Evolutionary conservation across 2,329 filamentous ascomycete species (phyloP), one percentile per base, ranked within the genome.

Genomic region (Orbilia oligospora): DNA sequence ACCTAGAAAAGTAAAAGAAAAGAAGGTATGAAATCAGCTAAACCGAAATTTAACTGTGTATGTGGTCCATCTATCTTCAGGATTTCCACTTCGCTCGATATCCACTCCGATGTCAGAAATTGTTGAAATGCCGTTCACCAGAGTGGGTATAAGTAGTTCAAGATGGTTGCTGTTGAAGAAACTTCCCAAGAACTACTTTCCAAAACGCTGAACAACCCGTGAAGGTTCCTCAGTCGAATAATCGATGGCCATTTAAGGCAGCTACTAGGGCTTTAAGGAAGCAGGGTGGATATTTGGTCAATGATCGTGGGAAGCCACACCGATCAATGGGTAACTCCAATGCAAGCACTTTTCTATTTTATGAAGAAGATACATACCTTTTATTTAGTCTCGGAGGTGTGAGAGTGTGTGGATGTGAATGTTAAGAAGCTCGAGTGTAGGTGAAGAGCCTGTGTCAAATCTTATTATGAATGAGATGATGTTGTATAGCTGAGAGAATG

Each of bases 281-380:
- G 5, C 9, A 36, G 5, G 6, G 33, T 36, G 33, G 9, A 36
- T 36, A 36, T 36, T 30, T 36, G 33, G 9, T 12, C 33, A 12
- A 12, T 5, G 33, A 36, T 36, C 8, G 9, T 14, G 33, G 53
- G 53, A 58, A 58, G 8, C 14, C 53, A 16, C 18, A 38, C 8
- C 1, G 20, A 22, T 36, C 33, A 36, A 36, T 12, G 33, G 33
- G 33, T 4, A 36, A 36, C 9, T 12, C 9, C 33, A 36, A 1
- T 36, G 6, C 33, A 51, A 9, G 27, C 0, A n/a, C 44, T 66
- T 44, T 30, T 51, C 63, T 66, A 36, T 67, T 55, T n/a, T n/a
- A 5, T 27, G 30, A 55, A 55, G 63, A 6, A n/a, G 64, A 67
- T 51, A 67, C 64, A 67, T 67, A 67, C 48, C 48, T 67, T 67